Base-by-base conservation (phyloP, 208 protist genomes). In the Acanthamoeba quina region DNA sequence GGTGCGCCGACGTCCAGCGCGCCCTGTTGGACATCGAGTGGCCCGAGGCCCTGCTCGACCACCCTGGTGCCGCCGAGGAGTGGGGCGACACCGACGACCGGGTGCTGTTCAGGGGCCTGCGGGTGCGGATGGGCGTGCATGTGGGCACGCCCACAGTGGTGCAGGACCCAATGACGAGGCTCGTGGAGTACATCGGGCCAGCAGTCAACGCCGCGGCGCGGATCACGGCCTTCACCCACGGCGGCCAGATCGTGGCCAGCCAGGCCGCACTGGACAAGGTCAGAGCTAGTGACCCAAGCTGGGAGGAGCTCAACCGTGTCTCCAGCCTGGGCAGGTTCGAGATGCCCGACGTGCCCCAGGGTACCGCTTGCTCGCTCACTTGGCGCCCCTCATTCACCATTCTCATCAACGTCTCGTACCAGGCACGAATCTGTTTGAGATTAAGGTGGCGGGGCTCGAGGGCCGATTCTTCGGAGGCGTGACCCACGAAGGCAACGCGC, bases 51-150 rank as follows among this genome's bases (percentile, higher is more conserved):
- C 62, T 91, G 49, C 34, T 82, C 2, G 89, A 82, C 7, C 89
- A 93, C 26, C 89, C 89, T 24, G 44, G 49, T 1, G 85, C 85
- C 1, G 54, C 85, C n/a, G 85, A 91, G 58, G 85, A 88, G 80
- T 88, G 80, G 80, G 80, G 80, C 44, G 80, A 88, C 80, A 6
- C 41, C 5, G 80, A 88, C 37, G 80, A 88, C 24, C 44, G 80
- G 3, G 13, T 11, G 26, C 31, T 88, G 7, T 88, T 88, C 80
- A 88, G 62, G 54, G 80, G 80, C 37, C 80, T 88, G 2, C 44
- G 80, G 9, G 80, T 88, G 54, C 80, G 80, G 26, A 88, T 88
- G 80, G 80, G 80, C 34, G 11, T 88, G 5, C 31, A 88, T 29
- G 0, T 5, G 3, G 80, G 80, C 26, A 13, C 13, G 11, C 41